Conservation (phyloP, 2,329 filamentous ascomycete species). For the Aaosphaeria pasadenensis region DNA sequence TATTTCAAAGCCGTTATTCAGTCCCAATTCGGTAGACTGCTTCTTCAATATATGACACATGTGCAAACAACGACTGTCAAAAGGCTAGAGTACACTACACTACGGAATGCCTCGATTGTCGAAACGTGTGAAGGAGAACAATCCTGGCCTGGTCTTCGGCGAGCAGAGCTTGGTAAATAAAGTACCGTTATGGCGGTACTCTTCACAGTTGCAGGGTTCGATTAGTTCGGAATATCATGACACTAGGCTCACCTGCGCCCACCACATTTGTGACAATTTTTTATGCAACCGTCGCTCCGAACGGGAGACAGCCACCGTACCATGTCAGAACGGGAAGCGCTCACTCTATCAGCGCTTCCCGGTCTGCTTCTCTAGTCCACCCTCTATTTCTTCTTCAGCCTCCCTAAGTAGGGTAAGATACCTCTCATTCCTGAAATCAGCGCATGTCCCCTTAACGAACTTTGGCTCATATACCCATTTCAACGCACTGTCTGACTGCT, state of each 20-base stretch:
- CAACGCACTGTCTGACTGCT: not conserved
- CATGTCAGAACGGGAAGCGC: not conserved
- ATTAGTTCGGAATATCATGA: slow-evolving; percentile 12
- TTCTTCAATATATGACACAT: too few relatives aligned
- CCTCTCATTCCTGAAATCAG: too few relatives aligned
- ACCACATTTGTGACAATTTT: not conserved
- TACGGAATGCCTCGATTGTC: not conserved
- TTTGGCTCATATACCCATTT: not conserved
- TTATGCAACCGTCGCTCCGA: not conserved
- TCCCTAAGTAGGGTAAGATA: not conserved
- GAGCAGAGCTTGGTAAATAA: slow-evolving; percentile 1
- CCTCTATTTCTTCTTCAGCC: not conserved
- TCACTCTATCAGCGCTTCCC: slow-evolving; percentile 14
- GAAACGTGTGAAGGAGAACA: not conserved
- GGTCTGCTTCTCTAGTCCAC: not conserved
- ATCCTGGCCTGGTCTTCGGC: slow-evolving; percentile 1
- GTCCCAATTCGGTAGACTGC: not conserved
- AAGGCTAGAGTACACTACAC: not conserved
- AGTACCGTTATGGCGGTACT: slow-evolving; percentile 27
- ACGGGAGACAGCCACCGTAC: not conserved
- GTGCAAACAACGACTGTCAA: not conserved
- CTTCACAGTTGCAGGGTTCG: slow-evolving; percentile 21
- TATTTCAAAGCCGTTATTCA: not conserved
- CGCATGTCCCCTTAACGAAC: not conserved
- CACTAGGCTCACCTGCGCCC: slow-evolving; percentile 27